These are phyloP conservation scores for Verticillium alfalfae DNA, from an alignment of 2,329 filamentous ascomycete species.

Conservation along the genomic window DNA sequence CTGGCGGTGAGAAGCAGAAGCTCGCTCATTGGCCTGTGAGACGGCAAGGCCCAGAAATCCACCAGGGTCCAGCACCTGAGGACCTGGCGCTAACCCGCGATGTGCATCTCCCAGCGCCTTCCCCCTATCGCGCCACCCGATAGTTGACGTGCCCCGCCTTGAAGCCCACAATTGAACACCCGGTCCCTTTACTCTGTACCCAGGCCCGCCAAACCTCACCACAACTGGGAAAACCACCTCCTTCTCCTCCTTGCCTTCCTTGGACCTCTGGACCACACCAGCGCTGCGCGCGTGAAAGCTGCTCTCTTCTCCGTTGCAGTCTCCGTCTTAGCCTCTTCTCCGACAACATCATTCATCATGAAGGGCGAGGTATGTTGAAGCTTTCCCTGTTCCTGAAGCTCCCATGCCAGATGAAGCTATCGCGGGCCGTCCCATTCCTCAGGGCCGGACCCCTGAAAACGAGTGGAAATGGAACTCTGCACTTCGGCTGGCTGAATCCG, in stretches of 20 bases:
- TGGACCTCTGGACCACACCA: constrained; percentile 16
- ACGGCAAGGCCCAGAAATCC: not conserved
- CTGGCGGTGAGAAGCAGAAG: constrained; percentile 16
- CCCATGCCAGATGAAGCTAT: not conserved
- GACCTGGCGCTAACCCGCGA: constrained; percentile 8
- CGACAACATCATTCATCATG: constrained; percentile 33
- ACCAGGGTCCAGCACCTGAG: not conserved
- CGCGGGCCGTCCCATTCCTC: not conserved
- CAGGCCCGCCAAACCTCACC: constrained; percentile 17
- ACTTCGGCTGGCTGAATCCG: constrained; percentile 1
- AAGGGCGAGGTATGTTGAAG: constrained; percentile 48
- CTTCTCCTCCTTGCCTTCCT: constrained; percentile 19
- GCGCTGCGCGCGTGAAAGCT: constrained; percentile 28
- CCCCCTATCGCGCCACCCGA: constrained; percentile 10
- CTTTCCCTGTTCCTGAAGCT: not conserved
- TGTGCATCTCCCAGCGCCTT: constrained; percentile 3
- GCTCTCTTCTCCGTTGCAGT: constrained; percentile 14
- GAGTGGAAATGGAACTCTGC: not conserved
- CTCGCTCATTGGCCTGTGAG: constrained; percentile 3
- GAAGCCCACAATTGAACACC: constrained; percentile 15
- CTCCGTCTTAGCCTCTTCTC: constrained; percentile 13
- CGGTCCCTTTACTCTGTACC: not conserved
- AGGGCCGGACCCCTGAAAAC: not conserved
- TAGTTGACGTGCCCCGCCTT: constrained; percentile 19
- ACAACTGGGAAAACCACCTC: constrained; percentile 27